Evolutionary conservation across 768 basidiomycete genomes (phyloP).

Genomic region (Dioszegia crocea): DNA sequence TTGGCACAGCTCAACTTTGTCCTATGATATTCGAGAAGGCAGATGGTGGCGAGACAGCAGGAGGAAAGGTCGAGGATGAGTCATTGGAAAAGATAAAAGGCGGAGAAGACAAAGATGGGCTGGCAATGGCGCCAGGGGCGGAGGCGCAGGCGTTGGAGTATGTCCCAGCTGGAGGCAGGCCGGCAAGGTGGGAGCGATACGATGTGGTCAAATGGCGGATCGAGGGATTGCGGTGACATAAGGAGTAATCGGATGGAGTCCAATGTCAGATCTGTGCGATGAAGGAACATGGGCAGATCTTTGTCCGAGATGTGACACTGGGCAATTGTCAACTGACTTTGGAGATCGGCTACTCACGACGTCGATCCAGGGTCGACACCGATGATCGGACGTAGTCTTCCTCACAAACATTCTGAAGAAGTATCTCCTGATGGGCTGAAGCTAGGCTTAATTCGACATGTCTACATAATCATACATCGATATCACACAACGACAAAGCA

Average conservation of each 20-base stretch:
- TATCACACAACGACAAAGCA: too few species aligned
- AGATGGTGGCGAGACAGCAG: neutral
- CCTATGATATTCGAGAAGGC: neutral
- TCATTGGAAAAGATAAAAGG: neutral
- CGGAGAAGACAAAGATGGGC: neutral
- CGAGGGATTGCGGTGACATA: constrained; percentile 2
- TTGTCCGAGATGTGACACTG: too few species aligned
- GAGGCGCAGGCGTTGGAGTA: neutral
- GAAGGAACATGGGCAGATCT: too few species aligned
- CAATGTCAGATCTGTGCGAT: too few species aligned
- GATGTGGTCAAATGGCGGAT: constrained; percentile 9
- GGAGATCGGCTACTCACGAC: too few species aligned
- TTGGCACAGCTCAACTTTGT: constrained; percentile 4
- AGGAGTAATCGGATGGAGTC: neutral
- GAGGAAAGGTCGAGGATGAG: neutral
- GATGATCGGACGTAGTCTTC: too few species aligned
- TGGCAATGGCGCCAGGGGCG: neutral
- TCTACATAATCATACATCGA: too few species aligned
- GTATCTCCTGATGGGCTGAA: too few species aligned
- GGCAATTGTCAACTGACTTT: too few species aligned
- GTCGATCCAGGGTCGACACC: too few species aligned
- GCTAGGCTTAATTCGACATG: too few species aligned
- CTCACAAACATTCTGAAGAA: too few species aligned
- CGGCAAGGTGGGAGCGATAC: constrained; percentile 5
- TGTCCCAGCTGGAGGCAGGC: neutral